A percentile compares a stretch with the other conserved stretches of the same genome.
Evolutionary conservation across 257 asterid species (phyloP).

Genomic region (Rubia yunnanensis): DNA sequence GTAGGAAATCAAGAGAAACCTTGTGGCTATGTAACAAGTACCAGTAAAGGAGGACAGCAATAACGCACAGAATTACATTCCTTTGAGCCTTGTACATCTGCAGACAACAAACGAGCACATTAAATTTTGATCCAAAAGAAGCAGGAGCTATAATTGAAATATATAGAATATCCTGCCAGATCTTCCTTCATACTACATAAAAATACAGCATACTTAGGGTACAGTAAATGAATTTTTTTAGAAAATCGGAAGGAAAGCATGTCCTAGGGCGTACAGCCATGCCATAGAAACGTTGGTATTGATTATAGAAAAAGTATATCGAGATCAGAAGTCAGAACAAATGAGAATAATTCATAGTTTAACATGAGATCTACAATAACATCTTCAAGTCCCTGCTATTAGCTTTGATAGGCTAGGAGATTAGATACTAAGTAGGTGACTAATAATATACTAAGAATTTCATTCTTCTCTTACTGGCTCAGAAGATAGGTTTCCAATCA

Average conservation of each 20-base stretch:
- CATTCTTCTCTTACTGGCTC: too few relatives aligned
- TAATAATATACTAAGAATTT: too few relatives aligned
- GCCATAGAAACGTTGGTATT: not conserved
- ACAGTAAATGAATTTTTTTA: too few relatives aligned
- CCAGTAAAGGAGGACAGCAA: slow-evolving; percentile 79
- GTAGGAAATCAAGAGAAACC: not conserved
- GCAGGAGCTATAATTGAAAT: not conserved
- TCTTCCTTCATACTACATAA: too few relatives aligned
- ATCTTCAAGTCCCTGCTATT: not conserved
- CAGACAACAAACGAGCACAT: slow-evolving; percentile 9
- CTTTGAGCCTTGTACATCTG: slow-evolving; percentile 91
- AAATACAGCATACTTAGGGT: not conserved
- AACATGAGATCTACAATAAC: not conserved
- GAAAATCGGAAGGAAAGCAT: not conserved
- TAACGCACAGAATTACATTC: slow-evolving; percentile 56
- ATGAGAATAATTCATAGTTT: not conserved
- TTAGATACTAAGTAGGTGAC: too few relatives aligned
- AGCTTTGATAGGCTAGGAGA: too few relatives aligned
- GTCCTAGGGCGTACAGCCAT: not conserved
- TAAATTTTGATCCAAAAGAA: not conserved
- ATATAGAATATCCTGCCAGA: not conserved
- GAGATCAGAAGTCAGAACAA: too few relatives aligned
- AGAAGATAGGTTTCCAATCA: not conserved
- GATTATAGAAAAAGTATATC: too few relatives aligned
- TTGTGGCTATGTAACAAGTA: slow-evolving; percentile 10